Percentiles rank a stretch among this genome's conserved stretches.
phyloP scores from a whole-genome alignment of 805 yeast genomes.

The Kazachstania kunashirensis region DNA sequence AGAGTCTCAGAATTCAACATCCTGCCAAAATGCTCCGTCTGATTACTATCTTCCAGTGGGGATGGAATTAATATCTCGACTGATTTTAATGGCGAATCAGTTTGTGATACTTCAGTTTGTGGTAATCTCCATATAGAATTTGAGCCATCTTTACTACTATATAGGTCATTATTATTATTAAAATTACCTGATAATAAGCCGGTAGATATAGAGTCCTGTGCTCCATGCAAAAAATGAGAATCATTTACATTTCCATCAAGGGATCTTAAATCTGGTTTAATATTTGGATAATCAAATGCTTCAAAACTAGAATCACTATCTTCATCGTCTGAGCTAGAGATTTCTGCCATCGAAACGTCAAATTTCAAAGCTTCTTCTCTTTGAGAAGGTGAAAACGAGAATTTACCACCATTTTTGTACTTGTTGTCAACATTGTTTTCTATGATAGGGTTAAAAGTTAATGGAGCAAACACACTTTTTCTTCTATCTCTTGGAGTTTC shows the following conservation, averaged over 20 bases:
- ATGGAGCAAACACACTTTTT: slow-evolving; percentile 71
- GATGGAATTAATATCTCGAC: slow-evolving; percentile 9
- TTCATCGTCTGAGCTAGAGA: slow-evolving; percentile 28
- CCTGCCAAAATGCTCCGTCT: slow-evolving; percentile 1
- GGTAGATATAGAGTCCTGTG: slow-evolving; percentile 12
- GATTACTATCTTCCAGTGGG: slow-evolving; percentile 1
- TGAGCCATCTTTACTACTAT: slow-evolving; percentile 12
- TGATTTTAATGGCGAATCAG: slow-evolving; percentile 15
- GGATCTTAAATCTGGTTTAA: slow-evolving; percentile 12
- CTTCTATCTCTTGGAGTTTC: slow-evolving; percentile 37
- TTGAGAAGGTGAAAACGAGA: slow-evolving; percentile 35
- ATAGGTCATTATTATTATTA: slow-evolving; percentile 7
- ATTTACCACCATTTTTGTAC: slow-evolving; percentile 84
- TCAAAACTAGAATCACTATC: slow-evolving; percentile 24
- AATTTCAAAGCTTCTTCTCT: slow-evolving; percentile 27
- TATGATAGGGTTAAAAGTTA: slow-evolving; percentile 71
- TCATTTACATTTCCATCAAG: slow-evolving; percentile 15
- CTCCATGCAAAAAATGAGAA: slow-evolving; percentile 13
- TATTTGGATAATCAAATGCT: slow-evolving; percentile 17
- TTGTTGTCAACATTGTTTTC: slow-evolving; percentile 72
- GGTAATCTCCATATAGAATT: slow-evolving; percentile 24
- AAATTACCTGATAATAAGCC: slow-evolving; percentile 7
- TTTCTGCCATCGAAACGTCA: slow-evolving; percentile 23
- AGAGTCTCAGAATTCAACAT: neutral
- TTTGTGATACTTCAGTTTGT: slow-evolving; percentile 12